Conservation (phyloP, 495 filamentous ascomycete genomes). For the Coniosporium apollinis region DNA sequence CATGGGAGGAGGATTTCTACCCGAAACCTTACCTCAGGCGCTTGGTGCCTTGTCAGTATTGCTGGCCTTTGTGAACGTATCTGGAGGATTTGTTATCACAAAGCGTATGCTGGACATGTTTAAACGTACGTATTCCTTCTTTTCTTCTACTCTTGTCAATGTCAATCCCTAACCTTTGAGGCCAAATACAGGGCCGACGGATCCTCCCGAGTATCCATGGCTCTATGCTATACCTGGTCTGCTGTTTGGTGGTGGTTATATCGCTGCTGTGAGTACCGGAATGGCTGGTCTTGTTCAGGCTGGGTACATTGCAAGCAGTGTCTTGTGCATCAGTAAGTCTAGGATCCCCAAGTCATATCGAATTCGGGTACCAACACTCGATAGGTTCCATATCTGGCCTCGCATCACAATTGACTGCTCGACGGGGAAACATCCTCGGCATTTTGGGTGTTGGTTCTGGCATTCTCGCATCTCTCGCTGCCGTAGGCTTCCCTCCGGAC, state of each 20-base stretch:
- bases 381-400: conserved; percentile 47
- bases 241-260: conserved; percentile 58
- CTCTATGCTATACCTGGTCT: conserved; percentile 58
- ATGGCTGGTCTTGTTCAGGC: conserved; percentile 68
- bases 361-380: conserved; percentile 1
- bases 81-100: conserved; percentile 68
- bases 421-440: conserved; percentile 64
- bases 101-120: conserved; percentile 92
- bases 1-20: conserved; percentile 32
- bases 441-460: conserved; percentile 65
- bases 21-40: conserved; percentile 55
- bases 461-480: conserved; percentile 57
- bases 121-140: conserved; percentile 31
- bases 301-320: conserved; percentile 60
- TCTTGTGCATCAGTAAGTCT: conserved; percentile 44
- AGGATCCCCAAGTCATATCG: no score
- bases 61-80: conserved; percentile 66
- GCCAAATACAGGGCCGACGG: conserved; percentile 45
- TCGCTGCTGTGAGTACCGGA: conserved; percentile 57
- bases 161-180: conserved; percentile 18
- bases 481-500: conserved; percentile 59
- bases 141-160: no score
- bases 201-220: conserved; percentile 72
- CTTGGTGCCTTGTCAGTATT: conserved; percentile 65
- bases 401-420: conserved; percentile 58